Evolutionary conservation across 805 yeast genomes (phyloP), one percentile per base, ranked within the genome.

Genomic region (Candida argentea): DNA sequence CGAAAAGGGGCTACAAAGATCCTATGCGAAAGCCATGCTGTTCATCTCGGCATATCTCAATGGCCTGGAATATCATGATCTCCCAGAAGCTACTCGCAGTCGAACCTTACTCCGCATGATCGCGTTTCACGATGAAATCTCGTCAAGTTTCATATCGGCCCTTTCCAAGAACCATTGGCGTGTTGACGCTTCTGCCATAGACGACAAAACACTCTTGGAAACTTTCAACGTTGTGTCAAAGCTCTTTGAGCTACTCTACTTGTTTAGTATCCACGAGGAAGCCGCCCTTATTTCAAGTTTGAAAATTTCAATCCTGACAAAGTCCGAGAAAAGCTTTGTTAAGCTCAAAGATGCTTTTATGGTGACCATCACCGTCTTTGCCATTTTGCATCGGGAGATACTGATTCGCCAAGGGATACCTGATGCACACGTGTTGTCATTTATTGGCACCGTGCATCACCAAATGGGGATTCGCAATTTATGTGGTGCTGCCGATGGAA

Each of bases 391-490:
- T 23, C 33, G 39, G n/a, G 25, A 22, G 9, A 22, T 14, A 16
- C 7, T 21, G 14, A 20, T 17, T n/a, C 6, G 10, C n/a, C 16
- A 20, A 11, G 9, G 15, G 13, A 20, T 12, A 16, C 12, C 9
- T 6, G 29, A 26, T 6, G 13, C 29, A 5, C 13, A 10, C 9
- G 10, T 10, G 10, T 4, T 21, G 21, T 6, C 27, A 13, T 8
- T 10, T 25, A 50, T 84, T 9, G 65, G 73, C 22, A 50, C 71
- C 5, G 46, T 84, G 1, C 99, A 91, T 45, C 73, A 73, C 5
- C 76, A 83, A 26, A 50, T 87, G 6, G 96, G 96, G 0, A 42
- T 51, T 2, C 56, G 83, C 22, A 65, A 71, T 5, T 70, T 77
- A 30, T 91, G 98, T 55, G 78, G 76, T 28, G 50, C 69, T 3